Conservation (phyloP, 306 rosid species). For the Glycine soja region DNA sequence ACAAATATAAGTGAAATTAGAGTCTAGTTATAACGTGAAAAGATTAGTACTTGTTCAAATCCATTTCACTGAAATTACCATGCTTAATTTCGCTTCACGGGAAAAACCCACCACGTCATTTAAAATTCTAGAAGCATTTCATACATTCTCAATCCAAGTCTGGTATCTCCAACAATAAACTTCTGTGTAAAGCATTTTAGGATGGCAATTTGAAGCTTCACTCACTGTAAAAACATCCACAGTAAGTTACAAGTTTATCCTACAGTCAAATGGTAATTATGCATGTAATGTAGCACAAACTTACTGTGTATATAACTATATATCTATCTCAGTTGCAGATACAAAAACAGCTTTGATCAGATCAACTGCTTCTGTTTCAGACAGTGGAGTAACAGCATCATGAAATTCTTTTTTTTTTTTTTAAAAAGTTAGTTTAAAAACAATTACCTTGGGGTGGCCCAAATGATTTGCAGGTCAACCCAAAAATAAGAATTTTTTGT, state of each 20-base stretch:
- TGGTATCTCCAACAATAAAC: slow-evolving; percentile 36
- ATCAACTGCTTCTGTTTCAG: slow-evolving; percentile 86
- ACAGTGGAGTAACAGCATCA: slow-evolving; percentile 91
- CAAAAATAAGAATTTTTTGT: no score
- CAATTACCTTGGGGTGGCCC: no score
- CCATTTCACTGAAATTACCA: slow-evolving; percentile 36
- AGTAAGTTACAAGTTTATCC: no score
- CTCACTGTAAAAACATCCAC: no score
- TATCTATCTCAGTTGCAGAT: slow-evolving; percentile 91
- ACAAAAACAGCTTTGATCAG: slow-evolving; percentile 90
- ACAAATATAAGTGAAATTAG: slow-evolving; percentile 1
- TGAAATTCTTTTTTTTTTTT: no score
- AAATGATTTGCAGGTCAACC: no score
- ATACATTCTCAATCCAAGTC: slow-evolving; percentile 43
- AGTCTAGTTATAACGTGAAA: not conserved
- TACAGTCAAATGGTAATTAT: no score
- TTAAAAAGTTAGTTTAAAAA: no score
- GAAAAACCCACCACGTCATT: slow-evolving; percentile 7
- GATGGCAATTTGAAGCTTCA: no score
- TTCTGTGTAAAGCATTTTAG: not conserved
- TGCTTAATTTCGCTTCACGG: slow-evolving; percentile 34
- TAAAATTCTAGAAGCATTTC: slow-evolving; percentile 35
- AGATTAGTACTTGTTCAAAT: slow-evolving; percentile 32
- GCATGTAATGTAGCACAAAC: no score
- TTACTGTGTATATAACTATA: no score